Conservation (phyloP, 2,329 filamentous ascomycete genomes). For the Pseudogymnoascus sp. region DNA sequence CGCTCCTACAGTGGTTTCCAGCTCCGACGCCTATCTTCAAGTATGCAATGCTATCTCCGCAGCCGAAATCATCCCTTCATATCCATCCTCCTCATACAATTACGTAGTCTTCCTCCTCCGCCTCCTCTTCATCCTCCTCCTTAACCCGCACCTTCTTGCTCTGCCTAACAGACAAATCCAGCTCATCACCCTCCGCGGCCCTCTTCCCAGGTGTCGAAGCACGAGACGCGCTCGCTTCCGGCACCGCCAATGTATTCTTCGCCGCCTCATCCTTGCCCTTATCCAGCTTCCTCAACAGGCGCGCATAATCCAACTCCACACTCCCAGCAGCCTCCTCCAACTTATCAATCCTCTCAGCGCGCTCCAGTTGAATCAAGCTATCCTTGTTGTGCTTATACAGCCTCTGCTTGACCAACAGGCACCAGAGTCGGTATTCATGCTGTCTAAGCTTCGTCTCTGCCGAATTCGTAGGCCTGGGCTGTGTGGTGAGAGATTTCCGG, state of each 20-base stretch:
- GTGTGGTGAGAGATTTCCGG: constrained; percentile 43
- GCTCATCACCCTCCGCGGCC: constrained; percentile 36
- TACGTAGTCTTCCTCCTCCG: background rate
- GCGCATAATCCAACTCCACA: constrained; percentile 67
- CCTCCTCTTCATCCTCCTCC: background rate
- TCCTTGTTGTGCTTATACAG: constrained; percentile 71
- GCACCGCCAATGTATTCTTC: constrained; percentile 39
- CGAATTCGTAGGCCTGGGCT: constrained; percentile 34
- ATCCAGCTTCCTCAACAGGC: constrained; percentile 40
- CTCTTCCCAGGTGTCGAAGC: constrained; percentile 28
- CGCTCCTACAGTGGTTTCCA: background rate
- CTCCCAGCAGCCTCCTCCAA: constrained; percentile 61
- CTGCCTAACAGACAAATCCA: constrained; percentile 1
- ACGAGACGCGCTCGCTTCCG: constrained; percentile 37
- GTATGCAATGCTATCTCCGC: background rate
- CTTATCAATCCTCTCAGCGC: constrained; percentile 61
- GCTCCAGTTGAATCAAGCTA: constrained; percentile 61
- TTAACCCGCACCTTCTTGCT: constrained; percentile 12
- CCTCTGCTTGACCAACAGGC: constrained; percentile 67
- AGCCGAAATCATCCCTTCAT: background rate
- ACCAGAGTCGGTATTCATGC: constrained; percentile 63
- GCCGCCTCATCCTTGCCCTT: constrained; percentile 29
- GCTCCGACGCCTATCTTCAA: background rate
- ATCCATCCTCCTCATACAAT: background rate
- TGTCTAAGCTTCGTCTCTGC: constrained; percentile 45